Percentiles rank a stretch among this genome's conserved stretches.
These are phyloP conservation scores for Monosporascus sp. DNA, from an alignment of 2,329 filamentous ascomycete species.

Conservation along the genomic window DNA sequence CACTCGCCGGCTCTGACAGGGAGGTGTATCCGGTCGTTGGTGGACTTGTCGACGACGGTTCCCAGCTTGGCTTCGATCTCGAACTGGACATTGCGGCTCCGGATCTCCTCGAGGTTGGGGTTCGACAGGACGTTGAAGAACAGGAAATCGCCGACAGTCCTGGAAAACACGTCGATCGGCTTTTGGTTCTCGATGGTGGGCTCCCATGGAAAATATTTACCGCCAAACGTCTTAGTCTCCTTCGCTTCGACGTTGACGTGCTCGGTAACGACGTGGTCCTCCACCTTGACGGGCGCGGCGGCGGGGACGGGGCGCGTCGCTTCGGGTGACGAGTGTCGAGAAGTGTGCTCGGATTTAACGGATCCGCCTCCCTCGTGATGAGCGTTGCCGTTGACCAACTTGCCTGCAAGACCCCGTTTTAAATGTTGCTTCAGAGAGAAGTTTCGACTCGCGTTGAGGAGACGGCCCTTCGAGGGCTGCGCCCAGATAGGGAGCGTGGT, in stretches of 20 bases:
- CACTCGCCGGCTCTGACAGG: slow-evolving; percentile 62
- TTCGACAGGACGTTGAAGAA: slow-evolving; percentile 65
- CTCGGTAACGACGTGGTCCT: slow-evolving; percentile 10
- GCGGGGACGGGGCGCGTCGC: slow-evolving; percentile 29
- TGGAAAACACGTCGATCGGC: slow-evolving; percentile 70
- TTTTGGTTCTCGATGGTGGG: slow-evolving; percentile 62
- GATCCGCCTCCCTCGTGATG: slow-evolving; percentile 12
- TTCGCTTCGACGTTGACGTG: slow-evolving; percentile 7
- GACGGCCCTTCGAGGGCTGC: slow-evolving; percentile 29
- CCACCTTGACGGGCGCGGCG: slow-evolving; percentile 14
- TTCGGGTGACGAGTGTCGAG: slow-evolving; percentile 44
- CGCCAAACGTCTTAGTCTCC: slow-evolving; percentile 16
- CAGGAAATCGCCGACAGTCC: slow-evolving; percentile 73
- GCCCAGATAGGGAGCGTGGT: slow-evolving; percentile 44
- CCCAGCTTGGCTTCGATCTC: slow-evolving; percentile 96
- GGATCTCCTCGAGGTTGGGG: slow-evolving; percentile 58
- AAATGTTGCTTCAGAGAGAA: slow-evolving; percentile 34
- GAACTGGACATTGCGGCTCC: slow-evolving; percentile 63
- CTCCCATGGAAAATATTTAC: slow-evolving; percentile 48
- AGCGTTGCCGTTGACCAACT: slow-evolving; percentile 17
- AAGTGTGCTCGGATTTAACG: slow-evolving; percentile 27
- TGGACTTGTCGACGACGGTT: slow-evolving; percentile 68
- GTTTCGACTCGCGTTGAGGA: slow-evolving; percentile 36
- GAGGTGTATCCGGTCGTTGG: slow-evolving; percentile 61
- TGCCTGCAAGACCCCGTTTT: slow-evolving; percentile 4